phyloP scores from a whole-genome alignment of 2,329 filamentous ascomycete species.

The Colletotrichum sojae region DNA sequence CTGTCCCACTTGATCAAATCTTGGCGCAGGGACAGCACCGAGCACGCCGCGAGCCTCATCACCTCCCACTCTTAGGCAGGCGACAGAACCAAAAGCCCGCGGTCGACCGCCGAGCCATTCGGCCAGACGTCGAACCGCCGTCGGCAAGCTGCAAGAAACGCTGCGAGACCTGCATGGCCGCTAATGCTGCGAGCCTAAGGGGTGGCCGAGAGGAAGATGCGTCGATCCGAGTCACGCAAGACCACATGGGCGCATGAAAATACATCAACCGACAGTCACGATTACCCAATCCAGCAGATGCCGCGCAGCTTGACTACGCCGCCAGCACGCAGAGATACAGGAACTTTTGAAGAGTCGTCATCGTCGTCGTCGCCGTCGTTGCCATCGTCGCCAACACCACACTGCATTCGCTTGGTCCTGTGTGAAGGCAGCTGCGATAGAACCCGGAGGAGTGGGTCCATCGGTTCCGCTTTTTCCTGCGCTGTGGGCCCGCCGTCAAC shows the following conservation, averaged over 20 bases:
- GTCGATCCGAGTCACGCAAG: not conserved
- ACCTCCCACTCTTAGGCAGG: not conserved
- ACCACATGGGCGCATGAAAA: too few relatives aligned
- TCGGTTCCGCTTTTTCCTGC: not conserved
- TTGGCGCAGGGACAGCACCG: conserved; percentile 18
- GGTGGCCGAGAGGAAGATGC: not conserved
- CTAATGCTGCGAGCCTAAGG: too few relatives aligned
- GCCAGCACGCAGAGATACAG: too few relatives aligned
- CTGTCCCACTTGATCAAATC: not conserved
- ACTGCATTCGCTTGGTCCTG: not conserved
- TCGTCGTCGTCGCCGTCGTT: too few relatives aligned
- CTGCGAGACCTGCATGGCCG: too few relatives aligned
- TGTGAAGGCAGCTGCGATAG: not conserved
- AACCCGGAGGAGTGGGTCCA: conserved; percentile 1
- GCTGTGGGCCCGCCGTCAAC: conserved; percentile 8
- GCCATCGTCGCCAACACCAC: too few relatives aligned
- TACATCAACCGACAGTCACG: too few relatives aligned
- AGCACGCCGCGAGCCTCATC: conserved; percentile 28
- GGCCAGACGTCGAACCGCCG: too few relatives aligned
- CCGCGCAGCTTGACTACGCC: not conserved
- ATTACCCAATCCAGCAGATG: not conserved
- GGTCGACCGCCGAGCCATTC: not conserved
- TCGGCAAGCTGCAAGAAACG: too few relatives aligned
- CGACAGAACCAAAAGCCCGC: not conserved
- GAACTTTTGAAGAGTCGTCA: too few relatives aligned